phyloP scores from a whole-genome alignment of 768 basidiomycete genomes.

The Termitomyces titanicus region DNA sequence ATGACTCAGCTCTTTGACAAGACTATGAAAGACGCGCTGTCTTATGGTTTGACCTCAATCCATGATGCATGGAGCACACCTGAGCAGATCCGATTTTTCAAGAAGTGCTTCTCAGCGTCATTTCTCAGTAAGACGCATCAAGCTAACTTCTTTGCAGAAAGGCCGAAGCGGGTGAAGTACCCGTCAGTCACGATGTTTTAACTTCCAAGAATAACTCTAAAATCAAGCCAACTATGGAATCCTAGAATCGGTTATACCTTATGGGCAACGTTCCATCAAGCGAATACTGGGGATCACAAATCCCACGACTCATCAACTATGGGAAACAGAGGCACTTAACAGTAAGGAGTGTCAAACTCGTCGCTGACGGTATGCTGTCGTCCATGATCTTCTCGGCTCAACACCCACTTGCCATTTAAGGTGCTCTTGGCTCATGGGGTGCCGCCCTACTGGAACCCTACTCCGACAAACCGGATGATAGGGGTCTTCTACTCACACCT shows the following conservation, averaged over 20 bases:
- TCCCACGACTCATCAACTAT: constrained; percentile 58
- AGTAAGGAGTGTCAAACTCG: constrained; percentile 68
- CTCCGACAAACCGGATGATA: constrained; percentile 67
- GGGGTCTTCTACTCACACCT: constrained; percentile 63
- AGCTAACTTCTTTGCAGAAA: constrained; percentile 38
- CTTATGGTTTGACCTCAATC: constrained; percentile 78
- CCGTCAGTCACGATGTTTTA: constrained; percentile 40
- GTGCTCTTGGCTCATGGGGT: constrained; percentile 90
- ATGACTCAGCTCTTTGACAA: constrained; percentile 56
- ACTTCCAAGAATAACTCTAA: neutral
- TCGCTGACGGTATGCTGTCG: constrained; percentile 59
- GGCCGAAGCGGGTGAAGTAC: constrained; percentile 64
- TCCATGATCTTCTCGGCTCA: neutral
- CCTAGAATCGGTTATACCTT: constrained; percentile 55
- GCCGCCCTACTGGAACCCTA: constrained; percentile 88
- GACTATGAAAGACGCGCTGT: constrained; percentile 66
- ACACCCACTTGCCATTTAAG: constrained; percentile 26
- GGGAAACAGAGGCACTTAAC: constrained; percentile 52
- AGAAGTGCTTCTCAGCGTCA: constrained; percentile 38
- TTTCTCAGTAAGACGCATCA: neutral
- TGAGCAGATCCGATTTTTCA: constrained; percentile 58
- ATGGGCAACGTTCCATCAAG: constrained; percentile 54
- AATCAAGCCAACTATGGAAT: neutral
- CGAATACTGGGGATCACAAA: constrained; percentile 62
- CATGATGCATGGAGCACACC: constrained; percentile 72